Base-by-base conservation (phyloP, 495 filamentous ascomycete species). In the Aspergillus funiculosus region DNA sequence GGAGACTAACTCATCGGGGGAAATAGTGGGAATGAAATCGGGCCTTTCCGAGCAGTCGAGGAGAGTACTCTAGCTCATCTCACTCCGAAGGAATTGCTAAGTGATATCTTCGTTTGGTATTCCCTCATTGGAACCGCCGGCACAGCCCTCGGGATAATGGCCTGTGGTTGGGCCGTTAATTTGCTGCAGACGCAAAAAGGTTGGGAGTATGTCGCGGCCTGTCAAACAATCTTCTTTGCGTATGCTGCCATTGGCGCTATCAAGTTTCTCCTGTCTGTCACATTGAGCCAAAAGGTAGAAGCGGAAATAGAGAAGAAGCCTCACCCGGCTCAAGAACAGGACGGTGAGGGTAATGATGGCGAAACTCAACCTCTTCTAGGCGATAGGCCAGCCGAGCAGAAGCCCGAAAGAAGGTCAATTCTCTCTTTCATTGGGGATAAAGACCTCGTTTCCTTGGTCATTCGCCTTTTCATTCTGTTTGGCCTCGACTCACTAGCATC, bases 41-140 rank as follows among this genome's bases (percentile, higher is more conserved):
- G 84, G 0, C 86, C 86, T 1, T 94, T 92, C 63, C 77, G 84
- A 35, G 87, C 87, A 17, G 78, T 91, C n/a, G 88, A 94, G 58
- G 87, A 92, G 64, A 86, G 82, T 9, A 83, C 83, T 2, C 59
- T 91, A 8, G 83, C 87, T 5, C 86, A 91, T 49, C 72, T 94
- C 13, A 85, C 81, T 0, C 68, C 72, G 0, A 63, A 78, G 15
- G 72, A 74, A 15, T 61, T 66, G 8, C 72, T 87, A 35, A 74
- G 81, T 34, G 86, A 89, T 66, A 78, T 94, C 15, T 85, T 88
- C 54, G 81, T 87, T 6, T 94, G 88, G 88, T 89, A 92, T 56
- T 79, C 79, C 0, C 71, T 91, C 6, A 56, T 83, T 7, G 85
- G 83, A 7, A 75, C 73, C 1, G 66, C 78, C 0, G 83, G 81